Evolutionary conservation across 352 stramenopile genomes (phyloP).

Genomic region (Phytophthora ramorum): DNA sequence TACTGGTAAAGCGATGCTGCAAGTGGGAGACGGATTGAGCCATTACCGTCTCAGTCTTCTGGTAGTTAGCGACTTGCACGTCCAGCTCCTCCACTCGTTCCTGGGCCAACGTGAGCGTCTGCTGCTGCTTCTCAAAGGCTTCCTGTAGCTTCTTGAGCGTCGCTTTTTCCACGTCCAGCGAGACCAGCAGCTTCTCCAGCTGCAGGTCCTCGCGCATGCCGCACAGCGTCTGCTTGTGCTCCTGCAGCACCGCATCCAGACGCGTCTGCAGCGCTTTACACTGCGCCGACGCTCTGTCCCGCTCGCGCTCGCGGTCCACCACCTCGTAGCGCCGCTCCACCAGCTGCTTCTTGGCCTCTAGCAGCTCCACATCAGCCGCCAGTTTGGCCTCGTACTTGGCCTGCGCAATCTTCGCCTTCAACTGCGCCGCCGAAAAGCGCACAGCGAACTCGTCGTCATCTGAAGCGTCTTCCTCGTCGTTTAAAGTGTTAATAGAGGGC

Average conservation of each 20-base stretch:
- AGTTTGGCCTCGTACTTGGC: slow-evolving; percentile 64
- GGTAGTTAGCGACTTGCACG: slow-evolving; percentile 63
- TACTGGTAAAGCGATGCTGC: slow-evolving; percentile 64
- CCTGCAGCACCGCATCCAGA: slow-evolving; percentile 51
- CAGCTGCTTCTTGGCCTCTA: slow-evolving; percentile 52
- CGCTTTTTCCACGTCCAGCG: slow-evolving; percentile 65
- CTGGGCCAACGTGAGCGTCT: slow-evolving; percentile 45
- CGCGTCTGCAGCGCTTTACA: slow-evolving; percentile 42
- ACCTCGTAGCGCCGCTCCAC: slow-evolving; percentile 51
- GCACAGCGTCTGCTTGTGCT: slow-evolving; percentile 58
- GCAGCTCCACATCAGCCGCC: slow-evolving; percentile 52
- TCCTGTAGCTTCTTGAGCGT: slow-evolving; percentile 45
- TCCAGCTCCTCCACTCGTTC: slow-evolving; percentile 53
- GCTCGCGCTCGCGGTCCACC: slow-evolving; percentile 35
- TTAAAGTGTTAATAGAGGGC: not conserved
- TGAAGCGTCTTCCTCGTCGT: not conserved
- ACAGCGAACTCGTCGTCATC: slow-evolving; percentile 29
- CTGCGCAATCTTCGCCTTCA: slow-evolving; percentile 60
- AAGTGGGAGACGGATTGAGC: slow-evolving; percentile 74
- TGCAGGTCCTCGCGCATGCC: slow-evolving; percentile 59
- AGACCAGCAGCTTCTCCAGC: slow-evolving; percentile 55
- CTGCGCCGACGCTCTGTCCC: slow-evolving; percentile 11
- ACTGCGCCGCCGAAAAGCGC: slow-evolving; percentile 54
- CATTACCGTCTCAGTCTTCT: slow-evolving; percentile 81
- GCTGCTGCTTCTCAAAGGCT: slow-evolving; percentile 53